Evolutionary conservation across 139 green algal genomes (phyloP), one percentile per base, ranked within the genome.

Genomic region (Chlamydomonas sp.): DNA sequence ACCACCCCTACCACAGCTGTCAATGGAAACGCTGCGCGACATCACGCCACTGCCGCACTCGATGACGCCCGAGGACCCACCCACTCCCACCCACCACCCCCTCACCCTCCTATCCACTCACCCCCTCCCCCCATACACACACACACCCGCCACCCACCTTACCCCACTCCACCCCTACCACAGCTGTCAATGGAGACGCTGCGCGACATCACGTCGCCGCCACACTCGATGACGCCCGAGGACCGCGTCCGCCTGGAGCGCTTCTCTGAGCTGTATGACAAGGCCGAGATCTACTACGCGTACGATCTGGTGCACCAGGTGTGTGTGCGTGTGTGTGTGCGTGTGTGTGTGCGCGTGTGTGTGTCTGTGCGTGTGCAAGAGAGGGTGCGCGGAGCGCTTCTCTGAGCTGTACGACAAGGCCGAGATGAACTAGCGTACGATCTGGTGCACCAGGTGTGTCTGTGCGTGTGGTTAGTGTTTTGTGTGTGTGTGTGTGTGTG

Each of bases 401-500:
- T 67, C 63, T 26, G 75, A 82, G 28, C 54, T 83, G 38, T 90
- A 90, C 61, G 76, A 86, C 48, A 70, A 75, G 2, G 65, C 65
- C 3, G 65, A 77, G 57, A 70, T 91, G 28, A 92, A 91, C 81
- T 86, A 89, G 88, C 85, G 1, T 95, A 92, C 78, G 59, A 80
- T 62, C 65, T 89, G 39, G 73, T 95, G 31, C 72, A 88, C n/a
- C n/a, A n/a, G n/a, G n/a, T n/a, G n/a, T n/a, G n/a, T n/a, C n/a
- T n/a, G n/a, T n/a, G n/a, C n/a, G n/a, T n/a, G n/a, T n/a, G n/a
- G n/a, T n/a, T n/a, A n/a, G n/a, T n/a, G n/a, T n/a, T n/a, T n/a
- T n/a, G n/a, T n/a, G n/a, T n/a, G n/a, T n/a, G n/a, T n/a, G n/a
- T n/a, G n/a, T n/a, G n/a, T n/a, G n/a, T n/a, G n/a, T n/a, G n/a